Evolutionary conservation across 2,329 filamentous ascomycete species (phyloP).

Genomic region (Scytalidium lignicola): DNA sequence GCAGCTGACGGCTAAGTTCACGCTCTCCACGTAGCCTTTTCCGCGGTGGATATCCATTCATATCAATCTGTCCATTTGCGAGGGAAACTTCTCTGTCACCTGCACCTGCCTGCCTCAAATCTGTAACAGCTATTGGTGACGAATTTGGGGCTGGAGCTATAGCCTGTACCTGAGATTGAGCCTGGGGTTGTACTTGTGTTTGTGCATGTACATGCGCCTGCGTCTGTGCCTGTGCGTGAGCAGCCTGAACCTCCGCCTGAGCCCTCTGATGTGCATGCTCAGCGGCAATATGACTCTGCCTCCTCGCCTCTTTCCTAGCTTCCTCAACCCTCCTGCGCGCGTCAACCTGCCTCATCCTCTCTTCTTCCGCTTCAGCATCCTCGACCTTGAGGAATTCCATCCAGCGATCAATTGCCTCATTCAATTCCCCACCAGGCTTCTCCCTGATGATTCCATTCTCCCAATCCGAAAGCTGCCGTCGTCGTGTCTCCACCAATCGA

Average conservation of each 20-base stretch:
- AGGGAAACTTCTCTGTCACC: neutral
- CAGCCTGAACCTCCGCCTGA: neutral
- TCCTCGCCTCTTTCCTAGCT: constrained; percentile 24
- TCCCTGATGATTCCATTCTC: constrained; percentile 24
- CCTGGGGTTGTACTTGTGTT: neutral
- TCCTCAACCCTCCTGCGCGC: constrained; percentile 26
- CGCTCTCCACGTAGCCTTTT: constrained; percentile 25
- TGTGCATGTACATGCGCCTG: neutral
- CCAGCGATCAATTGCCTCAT: constrained; percentile 26
- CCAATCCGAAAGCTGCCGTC: constrained; percentile 27
- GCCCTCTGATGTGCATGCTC: neutral
- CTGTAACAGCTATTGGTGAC: neutral
- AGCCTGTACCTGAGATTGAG: neutral
- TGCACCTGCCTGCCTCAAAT: neutral
- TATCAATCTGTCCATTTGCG: constrained; percentile 11
- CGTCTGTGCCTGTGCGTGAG: neutral
- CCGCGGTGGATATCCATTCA: constrained; percentile 22
- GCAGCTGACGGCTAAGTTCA: constrained; percentile 16
- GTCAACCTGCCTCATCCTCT: constrained; percentile 28
- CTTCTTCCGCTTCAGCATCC: constrained; percentile 26
- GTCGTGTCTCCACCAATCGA: constrained; percentile 24
- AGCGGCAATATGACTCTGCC: constrained; percentile 23
- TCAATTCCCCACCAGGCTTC: constrained; percentile 26
- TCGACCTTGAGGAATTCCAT: constrained; percentile 28
- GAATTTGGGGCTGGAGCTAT: neutral